Percentiles rank a stretch among this genome's conserved stretches.
Conservation (phyloP, 139 green algal genomes). For the Coelastrella sp. region DNA sequence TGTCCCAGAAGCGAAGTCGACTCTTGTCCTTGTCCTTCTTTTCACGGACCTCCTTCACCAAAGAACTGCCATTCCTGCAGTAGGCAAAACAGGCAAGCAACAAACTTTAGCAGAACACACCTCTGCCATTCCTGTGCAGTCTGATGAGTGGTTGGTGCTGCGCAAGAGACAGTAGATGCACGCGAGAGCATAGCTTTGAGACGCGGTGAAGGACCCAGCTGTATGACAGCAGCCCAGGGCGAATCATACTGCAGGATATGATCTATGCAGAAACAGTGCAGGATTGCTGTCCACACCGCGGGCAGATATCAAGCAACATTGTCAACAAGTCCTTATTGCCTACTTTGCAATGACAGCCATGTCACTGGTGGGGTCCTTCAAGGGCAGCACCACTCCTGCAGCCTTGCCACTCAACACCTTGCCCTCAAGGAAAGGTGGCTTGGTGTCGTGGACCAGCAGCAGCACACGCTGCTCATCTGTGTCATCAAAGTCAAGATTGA, state of each 20-base stretch:
- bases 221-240: too few species aligned
- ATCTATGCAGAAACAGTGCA: too few species aligned
- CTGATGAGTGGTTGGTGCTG: too few species aligned
- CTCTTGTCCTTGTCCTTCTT: constrained; percentile 94
- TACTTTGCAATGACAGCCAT: constrained; percentile 95
- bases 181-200: too few species aligned
- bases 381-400: constrained; percentile 86
- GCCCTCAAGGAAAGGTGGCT: constrained; percentile 97
- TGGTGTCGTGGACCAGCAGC: constrained; percentile 97
- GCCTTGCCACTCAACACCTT: constrained; percentile 86
- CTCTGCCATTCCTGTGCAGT: too few species aligned
- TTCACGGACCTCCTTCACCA: constrained; percentile 80
- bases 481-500: constrained; percentile 87
- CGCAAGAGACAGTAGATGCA: too few species aligned
- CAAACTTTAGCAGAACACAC: neutral
- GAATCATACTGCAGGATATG: too few species aligned
- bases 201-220: too few species aligned
- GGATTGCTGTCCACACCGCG: too few species aligned
- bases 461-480: constrained; percentile 87
- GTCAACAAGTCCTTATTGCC: constrained; percentile 12
- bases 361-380: constrained; percentile 96
- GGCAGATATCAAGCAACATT: neutral
- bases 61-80: constrained; percentile 24
- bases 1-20: constrained; percentile 95
- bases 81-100: neutral